These are phyloP conservation scores for Amanita pallidorosea DNA, from an alignment of 768 basidiomycete species.

Conservation along the genomic window DNA sequence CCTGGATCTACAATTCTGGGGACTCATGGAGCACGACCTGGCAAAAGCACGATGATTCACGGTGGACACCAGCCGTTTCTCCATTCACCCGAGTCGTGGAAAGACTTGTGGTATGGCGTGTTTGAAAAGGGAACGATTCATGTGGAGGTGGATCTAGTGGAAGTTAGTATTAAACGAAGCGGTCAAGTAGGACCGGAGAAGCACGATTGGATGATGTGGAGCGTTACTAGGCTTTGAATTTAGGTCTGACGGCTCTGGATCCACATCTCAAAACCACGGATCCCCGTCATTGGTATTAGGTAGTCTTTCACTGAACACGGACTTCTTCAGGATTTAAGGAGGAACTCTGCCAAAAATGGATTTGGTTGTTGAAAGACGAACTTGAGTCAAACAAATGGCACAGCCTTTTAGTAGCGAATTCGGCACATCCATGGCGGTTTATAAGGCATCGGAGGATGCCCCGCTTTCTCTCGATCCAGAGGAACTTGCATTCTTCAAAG, in stretches of 20 bases:
- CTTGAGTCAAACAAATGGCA: no score
- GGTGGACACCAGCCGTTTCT: slow-evolving; percentile 19
- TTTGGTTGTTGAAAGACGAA: no score
- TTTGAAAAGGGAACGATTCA: slow-evolving; percentile 20
- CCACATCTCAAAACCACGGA: no score
- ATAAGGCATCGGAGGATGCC: no score
- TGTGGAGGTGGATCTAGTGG: slow-evolving; percentile 13
- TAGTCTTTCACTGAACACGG: no score
- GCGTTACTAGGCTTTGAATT: slow-evolving; percentile 8
- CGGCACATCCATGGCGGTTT: no score
- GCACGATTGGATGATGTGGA: slow-evolving; percentile 8
- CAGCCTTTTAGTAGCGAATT: no score
- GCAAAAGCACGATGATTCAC: slow-evolving; percentile 17
- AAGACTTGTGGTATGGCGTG: slow-evolving; percentile 22
- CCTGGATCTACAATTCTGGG: slow-evolving; percentile 25
- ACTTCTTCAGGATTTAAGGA: no score
- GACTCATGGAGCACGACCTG: slow-evolving; percentile 21
- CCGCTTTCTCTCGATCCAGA: slow-evolving; percentile 11
- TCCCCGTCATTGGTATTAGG: no score
- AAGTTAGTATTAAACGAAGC: slow-evolving; percentile 22
- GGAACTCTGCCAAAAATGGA: no score
- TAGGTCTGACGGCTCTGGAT: no score
- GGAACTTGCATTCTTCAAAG: slow-evolving; percentile 23
- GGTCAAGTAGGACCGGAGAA: background rate
- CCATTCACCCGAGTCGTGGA: slow-evolving; percentile 25